phyloP scores from a whole-genome alignment of 306 rosid genomes.

The Corylus avellana region DNA sequence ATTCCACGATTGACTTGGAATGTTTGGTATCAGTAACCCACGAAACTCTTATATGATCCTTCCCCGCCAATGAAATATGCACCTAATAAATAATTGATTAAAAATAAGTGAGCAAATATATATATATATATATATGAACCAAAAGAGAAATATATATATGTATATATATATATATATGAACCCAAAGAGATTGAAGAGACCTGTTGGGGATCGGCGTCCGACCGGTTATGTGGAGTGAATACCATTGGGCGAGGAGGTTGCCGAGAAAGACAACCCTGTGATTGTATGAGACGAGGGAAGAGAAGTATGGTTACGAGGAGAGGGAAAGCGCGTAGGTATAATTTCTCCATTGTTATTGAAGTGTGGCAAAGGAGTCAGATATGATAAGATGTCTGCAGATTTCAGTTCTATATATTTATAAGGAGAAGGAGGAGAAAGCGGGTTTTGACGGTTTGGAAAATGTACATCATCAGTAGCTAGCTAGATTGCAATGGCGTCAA shows the following conservation, averaged over 20 bases:
- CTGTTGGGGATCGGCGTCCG: conserved; percentile 51
- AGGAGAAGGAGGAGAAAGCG: no score
- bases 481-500: conserved; percentile 13
- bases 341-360: neutral
- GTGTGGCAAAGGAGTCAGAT: neutral
- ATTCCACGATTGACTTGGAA: conserved; percentile 30
- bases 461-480: neutral
- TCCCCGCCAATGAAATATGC: conserved; percentile 70
- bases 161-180: neutral
- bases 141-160: neutral
- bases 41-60: conserved; percentile 61
- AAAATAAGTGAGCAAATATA: no score
- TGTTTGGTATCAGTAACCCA: conserved; percentile 62
- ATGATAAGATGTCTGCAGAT: no score
- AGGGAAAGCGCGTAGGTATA: neutral
- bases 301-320: conserved; percentile 34
- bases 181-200: conserved; percentile 6
- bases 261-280: conserved; percentile 32
- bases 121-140: neutral
- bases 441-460: neutral
- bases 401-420: neutral
- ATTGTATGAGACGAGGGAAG: conserved; percentile 33
- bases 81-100: conserved; percentile 32
- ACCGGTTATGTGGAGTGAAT: conserved; percentile 34
- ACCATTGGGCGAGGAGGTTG: conserved; percentile 35